Evolutionary conservation across 1,284 basidiomycete genomes (phyloP), one percentile per base, ranked within the genome.

Genomic region (Trichosporon sp.): DNA sequence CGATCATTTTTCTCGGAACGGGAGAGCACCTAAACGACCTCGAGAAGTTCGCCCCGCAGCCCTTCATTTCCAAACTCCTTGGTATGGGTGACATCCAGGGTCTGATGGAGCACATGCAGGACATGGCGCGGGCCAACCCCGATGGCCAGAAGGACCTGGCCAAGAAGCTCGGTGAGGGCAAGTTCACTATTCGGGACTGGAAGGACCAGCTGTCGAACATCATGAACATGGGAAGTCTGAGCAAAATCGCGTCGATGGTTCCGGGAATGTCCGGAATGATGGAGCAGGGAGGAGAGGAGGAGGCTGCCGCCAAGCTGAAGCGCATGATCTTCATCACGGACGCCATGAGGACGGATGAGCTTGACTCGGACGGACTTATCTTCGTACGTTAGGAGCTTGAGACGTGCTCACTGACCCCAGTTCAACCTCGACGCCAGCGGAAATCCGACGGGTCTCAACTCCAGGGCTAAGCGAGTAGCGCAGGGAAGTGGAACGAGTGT

Each of bases 261-360:
- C 96, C 96, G 2, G 96, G 96, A 38, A 89, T 99, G 77, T 92
- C 94, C 16, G 93, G 94, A 54, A 87, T 99, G 81, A 88, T 98
- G 70, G 90, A 91, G 79, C 95, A 93, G 51, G 91, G 91, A 37
- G 93, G 94, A 80, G 95, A 97, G 81, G 96, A 98, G 79, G 96
- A 98, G 79, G 91, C 92, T 1, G 76, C 80, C 3, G 84, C 89
- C 76, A 91, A 93, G 72, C 91, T 99, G 90, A 98, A 98, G 85
- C 91, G 95, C 73, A 96, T 99, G 93, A 92, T 98, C 76, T 99
- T 92, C 86, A 98, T 99, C 81, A 98, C 94, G 26, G 96, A 99
- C 84, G 94, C 93, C 78, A 99, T 99, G 96, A 93, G 94, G 54
- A 89, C 91, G 16, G 86, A 86, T 69, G 97, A 99, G 84, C 89